Evolutionary conservation across 1,284 basidiomycete species (phyloP).

Genomic region (Apiotrichum mycotoxinovorans): DNA sequence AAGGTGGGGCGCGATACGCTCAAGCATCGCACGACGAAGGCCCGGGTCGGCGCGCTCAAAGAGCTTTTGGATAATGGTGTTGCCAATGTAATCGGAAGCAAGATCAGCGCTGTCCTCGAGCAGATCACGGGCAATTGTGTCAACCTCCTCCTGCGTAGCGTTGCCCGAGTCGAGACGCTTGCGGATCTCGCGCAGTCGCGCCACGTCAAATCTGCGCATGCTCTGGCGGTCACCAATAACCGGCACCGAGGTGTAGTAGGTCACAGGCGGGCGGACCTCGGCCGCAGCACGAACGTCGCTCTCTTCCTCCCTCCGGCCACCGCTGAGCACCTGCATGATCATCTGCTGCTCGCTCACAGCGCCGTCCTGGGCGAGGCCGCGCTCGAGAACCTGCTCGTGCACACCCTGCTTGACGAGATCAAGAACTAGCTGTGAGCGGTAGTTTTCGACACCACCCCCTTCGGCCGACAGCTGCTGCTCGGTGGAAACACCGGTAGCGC

Average conservation of each 20-base stretch:
- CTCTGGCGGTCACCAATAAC: conserved; percentile 75
- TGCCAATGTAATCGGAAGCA: conserved; percentile 84
- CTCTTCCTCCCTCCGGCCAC: conserved; percentile 71
- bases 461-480: conserved; percentile 76
- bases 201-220: conserved; percentile 81
- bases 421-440: conserved; percentile 81
- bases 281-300: conserved; percentile 74
- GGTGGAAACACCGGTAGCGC: conserved; percentile 77
- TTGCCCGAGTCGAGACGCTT: conserved; percentile 80
- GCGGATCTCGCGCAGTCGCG: conserved; percentile 86
- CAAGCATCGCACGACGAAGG: conserved; percentile 83
- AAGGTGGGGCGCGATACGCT: conserved; percentile 87
- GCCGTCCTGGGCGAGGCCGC: conserved; percentile 50
- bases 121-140: conserved; percentile 82
- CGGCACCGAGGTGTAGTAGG: conserved; percentile 92
- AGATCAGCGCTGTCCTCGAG: conserved; percentile 62
- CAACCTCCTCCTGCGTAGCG: conserved; percentile 81
- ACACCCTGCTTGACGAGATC: conserved; percentile 84
- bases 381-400: conserved; percentile 57
- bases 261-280: conserved; percentile 35
- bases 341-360: conserved; percentile 86
- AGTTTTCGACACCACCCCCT: conserved; percentile 86
- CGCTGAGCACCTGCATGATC: conserved; percentile 87
- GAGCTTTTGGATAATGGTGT: conserved; percentile 94
- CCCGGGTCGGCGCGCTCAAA: conserved; percentile 81